These are phyloP conservation scores for Mortierella sp. DNA, from an alignment of 371 early-diverging fungal genomes.

Conservation along the genomic window DNA sequence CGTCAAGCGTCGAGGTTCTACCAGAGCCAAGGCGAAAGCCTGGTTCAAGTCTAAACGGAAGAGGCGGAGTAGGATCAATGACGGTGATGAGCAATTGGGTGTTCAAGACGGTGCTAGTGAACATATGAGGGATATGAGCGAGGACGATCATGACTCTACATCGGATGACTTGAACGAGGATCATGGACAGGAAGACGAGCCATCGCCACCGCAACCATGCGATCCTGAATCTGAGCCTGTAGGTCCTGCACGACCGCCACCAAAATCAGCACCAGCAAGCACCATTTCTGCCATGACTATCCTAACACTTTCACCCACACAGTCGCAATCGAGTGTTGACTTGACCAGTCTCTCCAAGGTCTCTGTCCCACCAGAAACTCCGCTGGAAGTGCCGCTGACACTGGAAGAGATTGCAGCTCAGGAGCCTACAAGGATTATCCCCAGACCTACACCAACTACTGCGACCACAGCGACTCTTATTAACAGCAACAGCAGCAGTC, in stretches of 20 bases:
- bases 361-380: not conserved
- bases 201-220: not conserved
- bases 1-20: constrained; percentile 37
- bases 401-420: constrained; percentile 46
- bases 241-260: constrained; percentile 11
- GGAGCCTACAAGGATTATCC: constrained; percentile 27
- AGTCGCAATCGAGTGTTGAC: constrained; percentile 26
- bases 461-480: not conserved
- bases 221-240: constrained; percentile 1
- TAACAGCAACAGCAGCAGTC: constrained; percentile 33
- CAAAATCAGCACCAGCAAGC: constrained; percentile 24
- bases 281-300: not conserved
- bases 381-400: constrained; percentile 19
- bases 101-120: not conserved
- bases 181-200: constrained; percentile 20
- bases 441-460: not conserved
- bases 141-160: constrained; percentile 16
- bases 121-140: not conserved
- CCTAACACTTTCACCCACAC: not conserved
- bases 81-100: not conserved
- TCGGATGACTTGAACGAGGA: constrained; percentile 24
- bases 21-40: constrained; percentile 51
- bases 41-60: constrained; percentile 51
- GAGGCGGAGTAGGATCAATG: constrained; percentile 17
- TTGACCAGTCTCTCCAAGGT: constrained; percentile 13